These are phyloP conservation scores for Tolypocladium tundrense DNA, from an alignment of 2,329 filamentous ascomycete genomes.

Conservation along the genomic window DNA sequence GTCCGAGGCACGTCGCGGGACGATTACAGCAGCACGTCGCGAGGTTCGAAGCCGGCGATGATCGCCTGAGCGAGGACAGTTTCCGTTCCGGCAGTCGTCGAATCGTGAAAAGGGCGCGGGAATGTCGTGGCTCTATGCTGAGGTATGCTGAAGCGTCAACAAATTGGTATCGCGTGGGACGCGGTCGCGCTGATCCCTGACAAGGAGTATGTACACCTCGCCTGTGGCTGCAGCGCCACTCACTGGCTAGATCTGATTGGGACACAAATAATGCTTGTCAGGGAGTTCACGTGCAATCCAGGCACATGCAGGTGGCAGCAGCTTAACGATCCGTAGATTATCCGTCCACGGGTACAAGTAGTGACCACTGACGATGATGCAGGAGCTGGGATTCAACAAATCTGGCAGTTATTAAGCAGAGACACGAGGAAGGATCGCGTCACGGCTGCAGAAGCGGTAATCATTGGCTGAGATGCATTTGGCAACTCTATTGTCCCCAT, in stretches of 20 bases:
- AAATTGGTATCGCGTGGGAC: background rate
- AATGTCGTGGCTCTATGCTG: slow-evolving; percentile 2
- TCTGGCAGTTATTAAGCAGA: background rate
- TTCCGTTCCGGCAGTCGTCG: background rate
- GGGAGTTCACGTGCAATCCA: slow-evolving; percentile 6
- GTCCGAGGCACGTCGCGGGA: background rate
- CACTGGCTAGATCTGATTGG: background rate
- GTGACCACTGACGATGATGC: background rate
- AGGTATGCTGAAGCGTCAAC: slow-evolving; percentile 1
- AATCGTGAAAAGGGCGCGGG: background rate
- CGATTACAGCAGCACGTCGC: background rate
- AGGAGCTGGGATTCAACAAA: background rate
- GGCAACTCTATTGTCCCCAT: background rate
- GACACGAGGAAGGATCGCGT: too few relatives aligned
- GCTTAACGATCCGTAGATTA: slow-evolving; percentile 2
- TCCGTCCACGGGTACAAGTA: background rate
- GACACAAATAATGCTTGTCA: background rate
- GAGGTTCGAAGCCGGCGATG: background rate
- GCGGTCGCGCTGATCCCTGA: slow-evolving; percentile 10
- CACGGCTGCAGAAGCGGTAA: background rate
- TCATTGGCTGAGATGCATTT: background rate
- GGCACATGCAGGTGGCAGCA: background rate
- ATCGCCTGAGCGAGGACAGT: background rate
- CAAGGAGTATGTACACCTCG: background rate
- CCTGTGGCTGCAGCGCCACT: background rate